Evolutionary conservation across 805 yeast species (phyloP).

Genomic region (Clavispora vitiphila): DNA sequence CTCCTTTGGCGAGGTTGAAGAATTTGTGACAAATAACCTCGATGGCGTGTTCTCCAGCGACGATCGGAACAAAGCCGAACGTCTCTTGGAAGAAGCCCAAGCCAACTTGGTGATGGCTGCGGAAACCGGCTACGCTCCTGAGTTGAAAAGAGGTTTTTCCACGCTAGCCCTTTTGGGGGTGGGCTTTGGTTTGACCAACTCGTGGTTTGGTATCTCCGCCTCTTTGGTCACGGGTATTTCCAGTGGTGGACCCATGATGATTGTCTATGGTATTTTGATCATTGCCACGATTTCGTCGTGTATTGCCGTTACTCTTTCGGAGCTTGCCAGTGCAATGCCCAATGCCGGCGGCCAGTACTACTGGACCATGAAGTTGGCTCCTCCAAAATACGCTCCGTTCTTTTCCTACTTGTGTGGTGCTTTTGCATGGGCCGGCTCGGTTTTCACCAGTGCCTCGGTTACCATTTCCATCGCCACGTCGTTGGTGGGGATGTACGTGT

Average conservation of each 20-base stretch:
- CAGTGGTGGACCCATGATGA: conserved; percentile 55
- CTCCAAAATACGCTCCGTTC: conserved; percentile 42
- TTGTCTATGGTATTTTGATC: conserved; percentile 53
- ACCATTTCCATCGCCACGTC: conserved; percentile 50
- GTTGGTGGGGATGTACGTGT: conserved; percentile 46
- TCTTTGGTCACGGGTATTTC: conserved; percentile 50
- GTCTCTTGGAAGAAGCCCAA: conserved; percentile 16
- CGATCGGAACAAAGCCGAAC: conserved; percentile 3
- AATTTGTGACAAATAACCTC: conserved; percentile 1
- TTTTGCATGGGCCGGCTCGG: conserved; percentile 56
- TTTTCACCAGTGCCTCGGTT: conserved; percentile 59
- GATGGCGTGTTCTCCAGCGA: neutral
- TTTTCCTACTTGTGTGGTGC: conserved; percentile 59
- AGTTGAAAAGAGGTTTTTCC: conserved; percentile 15
- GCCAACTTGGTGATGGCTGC: conserved; percentile 23
- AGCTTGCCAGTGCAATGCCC: conserved; percentile 49
- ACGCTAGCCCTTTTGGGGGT: conserved; percentile 40
- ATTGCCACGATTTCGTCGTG: conserved; percentile 43
- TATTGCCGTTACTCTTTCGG: conserved; percentile 49
- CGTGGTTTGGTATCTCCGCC: conserved; percentile 59
- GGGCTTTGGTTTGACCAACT: conserved; percentile 56
- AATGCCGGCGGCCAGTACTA: conserved; percentile 57
- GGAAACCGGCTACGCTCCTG: conserved; percentile 26
- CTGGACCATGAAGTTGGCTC: conserved; percentile 55
- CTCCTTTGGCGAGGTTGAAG: conserved; percentile 5